Base-by-base conservation (phyloP, 306 rosid species). In the Pueraria montana region DNA sequence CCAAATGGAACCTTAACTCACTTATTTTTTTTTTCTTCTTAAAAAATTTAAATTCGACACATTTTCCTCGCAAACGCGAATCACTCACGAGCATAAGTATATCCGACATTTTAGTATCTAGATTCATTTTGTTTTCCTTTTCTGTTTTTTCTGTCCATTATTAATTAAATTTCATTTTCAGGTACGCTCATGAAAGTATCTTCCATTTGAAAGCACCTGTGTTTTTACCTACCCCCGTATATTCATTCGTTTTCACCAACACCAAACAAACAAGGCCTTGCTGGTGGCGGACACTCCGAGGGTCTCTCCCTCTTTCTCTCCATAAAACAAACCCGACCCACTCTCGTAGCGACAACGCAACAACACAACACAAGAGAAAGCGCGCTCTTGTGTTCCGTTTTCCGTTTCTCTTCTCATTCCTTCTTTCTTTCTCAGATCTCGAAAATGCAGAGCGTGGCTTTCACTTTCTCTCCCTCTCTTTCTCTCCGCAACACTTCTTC, bases 361-460 rank as follows among this genome's bases (percentile, higher is more conserved):
- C n/a, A n/a, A 2, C 12, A 21, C 62, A 53, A n/a, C 24, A 3
- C 62, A 55, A 20, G 13, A 21, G 36, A 63, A 62, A 34, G 23
- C 76, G 76, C 18, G 11, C 72, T 49, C 59, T 64, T 65, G n/a
- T 50, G 23, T 75, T 42, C 18, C 27, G 4, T 53, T 20, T 5
- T 2, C 46, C 46, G 46, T 34, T 34, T 34, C 14, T 13, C 14
- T 5, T 23, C 14, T 1, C 4, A 1, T 16, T 20, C 32, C 0
- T 9, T 3, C 27, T 50, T 8, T 7, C 3, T 24, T 2, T 3
- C 12, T 36, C 88, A 85, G 85, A 85, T 80, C 88, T 76, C 40
- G 27, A 78, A 84, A 89, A 94, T 94, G 98, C 94, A 94, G 91
- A 88, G 91, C 85, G 65, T 87, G 16, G 90, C 94, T 45, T 88